Evolutionary conservation across 371 early-diverging fungal species (phyloP).

Genomic region (Mucor plumbeus): DNA sequence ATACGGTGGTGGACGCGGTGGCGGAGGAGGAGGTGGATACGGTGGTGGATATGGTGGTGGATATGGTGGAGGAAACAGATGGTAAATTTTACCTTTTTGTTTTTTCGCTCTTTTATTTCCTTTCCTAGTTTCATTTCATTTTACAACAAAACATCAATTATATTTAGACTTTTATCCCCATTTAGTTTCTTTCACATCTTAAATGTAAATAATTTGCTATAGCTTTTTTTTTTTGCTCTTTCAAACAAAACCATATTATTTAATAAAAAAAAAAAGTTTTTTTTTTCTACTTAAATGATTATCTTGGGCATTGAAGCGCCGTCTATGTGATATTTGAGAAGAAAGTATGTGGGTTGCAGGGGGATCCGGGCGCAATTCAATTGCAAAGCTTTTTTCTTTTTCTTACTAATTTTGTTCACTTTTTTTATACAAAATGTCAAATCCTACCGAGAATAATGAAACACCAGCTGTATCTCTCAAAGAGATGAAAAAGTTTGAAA

Average conservation of each 20-base stretch:
- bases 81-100: conserved; percentile 6
- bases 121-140: neutral
- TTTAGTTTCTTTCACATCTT: neutral
- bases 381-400: neutral
- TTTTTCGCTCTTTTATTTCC: neutral
- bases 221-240: neutral
- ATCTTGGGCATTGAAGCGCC: neutral
- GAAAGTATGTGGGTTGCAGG: conserved; percentile 1
- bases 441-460: conserved; percentile 7
- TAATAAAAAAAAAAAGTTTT: neutral
- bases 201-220: conserved; percentile 10
- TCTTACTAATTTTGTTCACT: neutral
- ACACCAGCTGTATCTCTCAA: conserved; percentile 24
- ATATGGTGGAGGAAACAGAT: conserved; percentile 13
- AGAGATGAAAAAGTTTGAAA: conserved; percentile 56
- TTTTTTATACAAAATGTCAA: neutral
- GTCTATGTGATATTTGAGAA: neutral
- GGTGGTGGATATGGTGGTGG: conserved; percentile 21
- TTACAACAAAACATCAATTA: neutral
- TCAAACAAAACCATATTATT: too few species aligned
- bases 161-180: conserved; percentile 3
- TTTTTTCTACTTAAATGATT: neutral
- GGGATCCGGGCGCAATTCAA: neutral
- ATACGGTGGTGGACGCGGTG: conserved; percentile 26
- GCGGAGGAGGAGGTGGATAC: conserved; percentile 29